Evolutionary conservation across 2,329 filamentous ascomycete species (phyloP), one percentile per base, ranked within the genome.

Genomic region (Penicillium sp.): DNA sequence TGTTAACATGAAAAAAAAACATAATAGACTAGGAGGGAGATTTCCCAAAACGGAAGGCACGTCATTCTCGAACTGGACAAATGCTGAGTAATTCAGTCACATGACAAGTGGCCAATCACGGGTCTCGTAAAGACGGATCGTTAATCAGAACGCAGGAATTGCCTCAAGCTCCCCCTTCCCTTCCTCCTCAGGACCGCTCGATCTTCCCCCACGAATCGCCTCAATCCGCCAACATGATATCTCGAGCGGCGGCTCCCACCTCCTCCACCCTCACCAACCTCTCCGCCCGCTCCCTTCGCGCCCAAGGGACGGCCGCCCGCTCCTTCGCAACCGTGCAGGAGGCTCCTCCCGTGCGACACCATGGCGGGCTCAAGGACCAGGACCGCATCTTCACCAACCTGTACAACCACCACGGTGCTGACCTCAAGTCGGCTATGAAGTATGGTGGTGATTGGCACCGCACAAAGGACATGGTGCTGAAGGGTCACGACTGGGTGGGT

Each of bases 331-430:
- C 89, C 56, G 88, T 91, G 64, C 86, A 89, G 73, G 88, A 92
- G 75, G 65, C 70, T 51, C 67, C 71, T 58, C 76, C 83, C 58
- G 81, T 86, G 74, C 76, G 79, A 68, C 85, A 83, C 62, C 89
- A 95, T 75, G 91, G 94, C 67, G 91, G 90, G 53, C 83, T 99
- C 65, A 89, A 85, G 78, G 94, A 99, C 74, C 91, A 97, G 79
- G 94, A 99, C 79, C 87, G 94, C 68, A 99, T 99, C 77, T 99
- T 99, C 79, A 92, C 95, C 80, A 99, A 99, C 79, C 83, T 99
- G 54, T 99, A 99, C 79, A 87, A 90, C 68, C 90, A 94, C 72
- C 90, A 90, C 78, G 91, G 90, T 47, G 83, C 91, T 58, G 92
- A 96, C 74, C 79, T 99, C 65, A 93, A 94, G 81, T 90, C 86